phyloP scores from a whole-genome alignment of 2,329 filamentous ascomycete genomes.

The Venturia nashicola region DNA sequence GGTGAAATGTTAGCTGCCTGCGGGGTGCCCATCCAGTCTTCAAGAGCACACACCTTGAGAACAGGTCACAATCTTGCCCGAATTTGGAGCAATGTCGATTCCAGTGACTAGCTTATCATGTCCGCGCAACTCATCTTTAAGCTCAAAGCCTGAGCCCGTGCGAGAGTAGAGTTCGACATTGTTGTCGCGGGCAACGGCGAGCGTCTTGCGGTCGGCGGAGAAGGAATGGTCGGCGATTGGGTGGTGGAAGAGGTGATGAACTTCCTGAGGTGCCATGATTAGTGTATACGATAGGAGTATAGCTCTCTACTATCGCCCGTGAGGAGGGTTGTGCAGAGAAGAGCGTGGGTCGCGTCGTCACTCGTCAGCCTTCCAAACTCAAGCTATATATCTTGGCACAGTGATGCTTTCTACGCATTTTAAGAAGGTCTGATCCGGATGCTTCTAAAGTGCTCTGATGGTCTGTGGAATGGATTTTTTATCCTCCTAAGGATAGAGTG shows the following conservation, averaged over 20 bases:
- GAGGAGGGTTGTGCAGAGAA: neutral
- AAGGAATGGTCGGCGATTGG: constrained; percentile 98
- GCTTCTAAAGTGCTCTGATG: no score
- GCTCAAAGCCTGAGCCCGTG: constrained; percentile 60
- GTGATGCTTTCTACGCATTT: no score
- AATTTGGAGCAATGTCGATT: constrained; percentile 85
- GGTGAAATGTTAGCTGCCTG: neutral
- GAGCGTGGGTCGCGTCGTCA: neutral
- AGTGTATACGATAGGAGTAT: constrained; percentile 58
- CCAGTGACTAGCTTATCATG: constrained; percentile 96
- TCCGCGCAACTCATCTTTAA: constrained; percentile 87
- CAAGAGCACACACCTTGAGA: constrained; percentile 58
- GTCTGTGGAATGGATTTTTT: no score
- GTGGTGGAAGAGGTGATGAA: constrained; percentile 92
- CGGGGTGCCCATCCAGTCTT: neutral
- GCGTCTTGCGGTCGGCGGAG: constrained; percentile 75
- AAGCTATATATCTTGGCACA: neutral
- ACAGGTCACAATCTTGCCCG: constrained; percentile 91
- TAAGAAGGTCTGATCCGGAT: no score
- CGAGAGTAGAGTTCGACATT: constrained; percentile 77
- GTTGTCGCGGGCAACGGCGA: constrained; percentile 86
- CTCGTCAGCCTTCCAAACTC: neutral
- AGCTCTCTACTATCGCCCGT: constrained; percentile 90
- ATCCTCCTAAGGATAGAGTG: no score
- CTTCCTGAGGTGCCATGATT: constrained; percentile 73